Percentiles rank a stretch among this genome's conserved stretches.
These are phyloP conservation scores for Aquilaria sinensis DNA, from an alignment of 345 rosid genomes.

Conservation along the genomic window DNA sequence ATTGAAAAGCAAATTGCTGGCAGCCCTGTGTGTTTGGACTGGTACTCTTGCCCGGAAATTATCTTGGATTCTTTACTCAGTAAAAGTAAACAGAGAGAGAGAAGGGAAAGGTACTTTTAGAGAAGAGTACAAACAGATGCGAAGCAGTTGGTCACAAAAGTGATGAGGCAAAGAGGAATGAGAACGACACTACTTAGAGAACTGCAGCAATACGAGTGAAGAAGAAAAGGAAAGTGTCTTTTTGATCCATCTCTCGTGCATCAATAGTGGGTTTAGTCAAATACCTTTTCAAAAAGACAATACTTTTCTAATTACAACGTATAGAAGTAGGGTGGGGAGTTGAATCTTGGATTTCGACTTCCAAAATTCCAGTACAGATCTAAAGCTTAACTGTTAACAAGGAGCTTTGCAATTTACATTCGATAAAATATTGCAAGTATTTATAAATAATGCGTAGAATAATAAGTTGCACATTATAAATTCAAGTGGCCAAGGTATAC, in stretches of 20 bases:
- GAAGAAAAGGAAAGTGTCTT: conserved; percentile 28
- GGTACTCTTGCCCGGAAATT: conserved; percentile 5
- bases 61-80: conserved; percentile 37
- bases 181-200: conserved; percentile 8
- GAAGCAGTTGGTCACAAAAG: conserved; percentile 9
- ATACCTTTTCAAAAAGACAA: no score
- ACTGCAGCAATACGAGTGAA: conserved; percentile 10
- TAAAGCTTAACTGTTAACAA: no score
- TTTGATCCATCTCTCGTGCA: conserved; percentile 33
- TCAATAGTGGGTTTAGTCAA: neutral
- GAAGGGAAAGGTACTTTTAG: conserved; percentile 6
- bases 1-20: conserved; percentile 13
- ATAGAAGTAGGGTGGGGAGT: no score
- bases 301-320: no score
- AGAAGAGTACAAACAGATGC: conserved; percentile 14
- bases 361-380: no score
- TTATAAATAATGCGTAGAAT: no score
- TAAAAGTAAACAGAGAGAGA: neutral
- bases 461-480: no score
- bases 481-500: no score
- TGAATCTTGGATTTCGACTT: no score
- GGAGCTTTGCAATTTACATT: no score
- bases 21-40: conserved; percentile 35
- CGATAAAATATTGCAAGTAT: no score
- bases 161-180: conserved; percentile 18